These are phyloP conservation scores for Agaricales sp. DNA, from an alignment of 1,284 basidiomycete genomes.

Conservation along the genomic window DNA sequence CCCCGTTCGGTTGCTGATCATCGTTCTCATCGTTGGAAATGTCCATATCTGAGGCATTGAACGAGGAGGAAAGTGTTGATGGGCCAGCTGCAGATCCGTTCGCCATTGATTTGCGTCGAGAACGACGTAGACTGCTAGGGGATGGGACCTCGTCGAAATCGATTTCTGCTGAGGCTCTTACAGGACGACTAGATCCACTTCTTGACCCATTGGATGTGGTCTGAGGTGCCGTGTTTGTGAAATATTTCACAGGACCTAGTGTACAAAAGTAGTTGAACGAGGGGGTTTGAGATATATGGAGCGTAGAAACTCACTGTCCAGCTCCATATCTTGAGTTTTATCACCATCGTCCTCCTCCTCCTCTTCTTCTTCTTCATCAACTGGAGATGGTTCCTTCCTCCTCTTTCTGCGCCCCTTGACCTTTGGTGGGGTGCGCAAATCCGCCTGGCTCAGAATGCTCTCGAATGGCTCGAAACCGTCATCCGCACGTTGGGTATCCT, in stretches of 20 bases:
- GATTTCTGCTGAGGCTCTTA: constrained; percentile 41
- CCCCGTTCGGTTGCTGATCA: constrained; percentile 18
- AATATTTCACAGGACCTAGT: constrained; percentile 44
- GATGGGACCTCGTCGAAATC: constrained; percentile 65
- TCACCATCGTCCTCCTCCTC: constrained; percentile 52
- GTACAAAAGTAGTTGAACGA: constrained; percentile 13
- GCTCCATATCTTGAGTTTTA: constrained; percentile 48
- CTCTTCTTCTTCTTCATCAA: constrained; percentile 18
- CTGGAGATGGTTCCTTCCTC: constrained; percentile 25
- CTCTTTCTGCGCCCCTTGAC: constrained; percentile 35
- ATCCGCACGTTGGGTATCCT: constrained; percentile 58
- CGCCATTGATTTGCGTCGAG: constrained; percentile 24
- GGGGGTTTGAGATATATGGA: background rate
- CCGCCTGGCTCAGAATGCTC: constrained; percentile 61
- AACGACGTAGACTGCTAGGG: constrained; percentile 30
- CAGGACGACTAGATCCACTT: constrained; percentile 37
- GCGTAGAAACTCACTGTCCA: constrained; percentile 39
- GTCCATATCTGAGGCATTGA: constrained; percentile 18
- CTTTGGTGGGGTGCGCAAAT: constrained; percentile 50
- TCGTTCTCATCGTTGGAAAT: constrained; percentile 21
- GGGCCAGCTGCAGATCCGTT: constrained; percentile 30
- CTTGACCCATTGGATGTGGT: constrained; percentile 34
- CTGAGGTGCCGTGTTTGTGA: constrained; percentile 36
- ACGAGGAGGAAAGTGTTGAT: constrained; percentile 34
- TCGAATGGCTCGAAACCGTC: constrained; percentile 83